phyloP scores from a whole-genome alignment of 2,329 filamentous ascomycete genomes.

The Colletotrichum sp. region DNA sequence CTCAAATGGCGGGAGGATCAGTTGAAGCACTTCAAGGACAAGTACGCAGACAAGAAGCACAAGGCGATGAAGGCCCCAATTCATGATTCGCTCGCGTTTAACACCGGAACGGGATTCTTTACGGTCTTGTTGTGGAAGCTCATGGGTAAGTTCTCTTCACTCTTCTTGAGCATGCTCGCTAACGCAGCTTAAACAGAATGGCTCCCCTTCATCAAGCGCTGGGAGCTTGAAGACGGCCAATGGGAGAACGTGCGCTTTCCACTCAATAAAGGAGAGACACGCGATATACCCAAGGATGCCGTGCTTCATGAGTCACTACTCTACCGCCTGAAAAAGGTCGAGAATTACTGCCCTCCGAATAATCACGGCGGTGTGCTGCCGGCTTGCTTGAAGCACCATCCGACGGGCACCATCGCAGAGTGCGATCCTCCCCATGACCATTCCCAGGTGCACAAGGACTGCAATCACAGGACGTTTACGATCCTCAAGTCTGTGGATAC shows the following conservation, averaged over 20 bases:
- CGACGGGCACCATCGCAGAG: neutral
- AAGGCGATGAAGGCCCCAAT: constrained; percentile 36
- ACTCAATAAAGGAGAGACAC: constrained; percentile 38
- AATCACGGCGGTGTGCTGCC: constrained; percentile 35
- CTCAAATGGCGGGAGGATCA: constrained; percentile 39
- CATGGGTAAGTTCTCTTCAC: constrained; percentile 38
- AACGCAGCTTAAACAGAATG: constrained; percentile 31
- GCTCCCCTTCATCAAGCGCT: constrained; percentile 43
- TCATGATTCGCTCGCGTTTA: constrained; percentile 44
- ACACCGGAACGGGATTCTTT: constrained; percentile 40
- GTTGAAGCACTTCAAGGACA: constrained; percentile 31
- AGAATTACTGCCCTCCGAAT: constrained; percentile 34
- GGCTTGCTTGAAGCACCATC: constrained; percentile 33
- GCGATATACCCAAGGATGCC: constrained; percentile 44
- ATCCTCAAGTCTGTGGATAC: neutral
- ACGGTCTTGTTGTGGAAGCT: constrained; percentile 47
- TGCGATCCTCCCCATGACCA: neutral
- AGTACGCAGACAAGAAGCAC: constrained; percentile 30
- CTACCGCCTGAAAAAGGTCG: constrained; percentile 34
- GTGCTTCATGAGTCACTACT: constrained; percentile 42
- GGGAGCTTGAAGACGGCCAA: constrained; percentile 38
- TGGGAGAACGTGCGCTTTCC: constrained; percentile 42
- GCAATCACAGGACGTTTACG: neutral
- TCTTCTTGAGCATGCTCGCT: too few species aligned
- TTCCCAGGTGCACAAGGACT: neutral